phyloP scores from a whole-genome alignment of 805 yeast species.

The Priceomyces carsonii region DNA sequence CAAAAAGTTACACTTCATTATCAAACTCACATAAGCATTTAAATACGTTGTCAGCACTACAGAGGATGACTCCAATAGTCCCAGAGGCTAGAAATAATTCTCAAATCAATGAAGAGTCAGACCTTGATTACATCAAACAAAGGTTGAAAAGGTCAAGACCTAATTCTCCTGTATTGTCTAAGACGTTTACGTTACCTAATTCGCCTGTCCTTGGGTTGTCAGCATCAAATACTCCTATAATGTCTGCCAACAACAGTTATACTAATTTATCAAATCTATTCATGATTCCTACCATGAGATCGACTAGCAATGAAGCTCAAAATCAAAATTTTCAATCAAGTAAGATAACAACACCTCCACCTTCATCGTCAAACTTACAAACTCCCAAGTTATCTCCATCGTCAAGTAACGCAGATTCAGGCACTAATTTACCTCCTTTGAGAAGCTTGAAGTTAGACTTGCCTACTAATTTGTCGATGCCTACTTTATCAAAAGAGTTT shows the following conservation, averaged over 20 bases:
- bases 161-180: slow-evolving; percentile 42
- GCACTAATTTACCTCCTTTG: slow-evolving; percentile 45
- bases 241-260: slow-evolving; percentile 41
- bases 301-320: slow-evolving; percentile 8
- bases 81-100: slow-evolving; percentile 11
- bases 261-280: slow-evolving; percentile 39
- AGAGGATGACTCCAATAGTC: slow-evolving; percentile 62
- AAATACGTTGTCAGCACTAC: slow-evolving; percentile 49
- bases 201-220: slow-evolving; percentile 45
- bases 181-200: slow-evolving; percentile 42
- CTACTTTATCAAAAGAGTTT: slow-evolving; percentile 11
- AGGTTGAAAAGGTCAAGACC: slow-evolving; percentile 51
- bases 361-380: slow-evolving; percentile 11
- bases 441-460: slow-evolving; percentile 51
- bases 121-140: slow-evolving; percentile 47
- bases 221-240: slow-evolving; percentile 39
- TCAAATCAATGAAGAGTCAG: slow-evolving; percentile 41
- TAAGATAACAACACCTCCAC: slow-evolving; percentile 10
- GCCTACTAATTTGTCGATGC: slow-evolving; percentile 43
- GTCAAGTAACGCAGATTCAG: slow-evolving; percentile 8
- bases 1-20: slow-evolving; percentile 16
- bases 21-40: slow-evolving; percentile 20
- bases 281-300: slow-evolving; percentile 26
- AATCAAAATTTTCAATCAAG: slow-evolving; percentile 8
- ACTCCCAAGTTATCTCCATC: slow-evolving; percentile 35